A percentile compares a stretch with the other conserved stretches of the same genome.
phyloP scores from a whole-genome alignment of 352 stramenopile genomes.

The Phytopythium sindhum region DNA sequence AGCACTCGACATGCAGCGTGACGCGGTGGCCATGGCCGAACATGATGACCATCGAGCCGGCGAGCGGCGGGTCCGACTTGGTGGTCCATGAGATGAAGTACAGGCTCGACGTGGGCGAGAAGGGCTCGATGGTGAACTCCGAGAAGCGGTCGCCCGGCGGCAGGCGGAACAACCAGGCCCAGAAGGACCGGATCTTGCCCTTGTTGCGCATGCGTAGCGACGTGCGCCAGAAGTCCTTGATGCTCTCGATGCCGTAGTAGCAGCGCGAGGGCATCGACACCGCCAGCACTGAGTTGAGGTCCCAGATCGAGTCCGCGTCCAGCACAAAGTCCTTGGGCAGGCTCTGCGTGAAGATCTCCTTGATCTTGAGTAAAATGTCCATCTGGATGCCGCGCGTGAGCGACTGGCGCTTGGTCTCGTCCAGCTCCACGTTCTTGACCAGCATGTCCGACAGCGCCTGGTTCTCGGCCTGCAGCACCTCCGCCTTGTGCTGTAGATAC shows the following conservation, averaged over 20 bases:
- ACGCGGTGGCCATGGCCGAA: slow-evolving; percentile 80
- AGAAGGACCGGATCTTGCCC: slow-evolving; percentile 85
- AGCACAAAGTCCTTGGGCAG: slow-evolving; percentile 83
- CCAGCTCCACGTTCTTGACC: slow-evolving; percentile 62
- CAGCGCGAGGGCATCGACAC: slow-evolving; percentile 84
- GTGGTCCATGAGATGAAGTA: slow-evolving; percentile 86
- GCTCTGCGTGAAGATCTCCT: slow-evolving; percentile 86
- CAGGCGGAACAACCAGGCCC: slow-evolving; percentile 78
- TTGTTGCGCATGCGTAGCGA: slow-evolving; percentile 86
- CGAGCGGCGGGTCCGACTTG: slow-evolving; percentile 68
- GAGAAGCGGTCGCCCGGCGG: slow-evolving; percentile 70
- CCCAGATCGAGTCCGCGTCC: slow-evolving; percentile 82
- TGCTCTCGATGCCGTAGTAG: slow-evolving; percentile 85
- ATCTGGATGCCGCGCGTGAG: slow-evolving; percentile 83
- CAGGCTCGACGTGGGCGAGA: slow-evolving; percentile 64
- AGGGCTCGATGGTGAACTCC: slow-evolving; percentile 76
- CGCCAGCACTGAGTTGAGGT: slow-evolving; percentile 79
- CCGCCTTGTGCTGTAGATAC: slow-evolving; percentile 72
- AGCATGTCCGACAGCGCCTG: slow-evolving; percentile 69
- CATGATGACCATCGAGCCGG: slow-evolving; percentile 82
- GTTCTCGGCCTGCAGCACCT: slow-evolving; percentile 66
- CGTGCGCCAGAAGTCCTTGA: slow-evolving; percentile 86
- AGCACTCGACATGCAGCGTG: slow-evolving; percentile 82
- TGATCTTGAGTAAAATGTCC: slow-evolving; percentile 86
- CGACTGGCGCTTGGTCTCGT: slow-evolving; percentile 48